A percentile compares a stretch with the other conserved stretches of the same genome.
These are phyloP conservation scores for Crithidia brevicula DNA, from an alignment of 208 protist species.

Conservation along the genomic window DNA sequence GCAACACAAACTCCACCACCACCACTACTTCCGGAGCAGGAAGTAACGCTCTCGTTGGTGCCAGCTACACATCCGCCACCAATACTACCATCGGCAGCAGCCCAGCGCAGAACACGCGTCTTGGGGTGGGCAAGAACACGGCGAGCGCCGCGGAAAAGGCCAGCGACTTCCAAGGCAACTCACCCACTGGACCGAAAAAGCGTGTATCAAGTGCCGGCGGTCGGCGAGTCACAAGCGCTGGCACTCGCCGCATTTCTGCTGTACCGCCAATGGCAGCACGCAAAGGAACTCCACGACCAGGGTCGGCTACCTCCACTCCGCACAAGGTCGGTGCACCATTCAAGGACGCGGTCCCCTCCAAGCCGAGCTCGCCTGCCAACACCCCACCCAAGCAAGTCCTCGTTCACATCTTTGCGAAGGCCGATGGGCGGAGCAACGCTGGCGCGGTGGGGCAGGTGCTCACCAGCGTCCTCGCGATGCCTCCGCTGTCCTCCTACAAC, in stretches of 20 bases:
- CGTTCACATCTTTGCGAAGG: conserved; percentile 49
- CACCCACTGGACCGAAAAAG: neutral
- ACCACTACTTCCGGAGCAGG: no score
- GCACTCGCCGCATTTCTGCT: neutral
- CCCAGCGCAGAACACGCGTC: neutral
- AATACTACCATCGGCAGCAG: no score
- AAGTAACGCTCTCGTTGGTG: no score
- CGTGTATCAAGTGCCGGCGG: neutral
- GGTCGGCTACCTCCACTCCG: neutral
- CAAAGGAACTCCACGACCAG: neutral
- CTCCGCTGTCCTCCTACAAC: conserved; percentile 47
- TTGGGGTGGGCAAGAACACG: neutral
- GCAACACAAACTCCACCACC: neutral
- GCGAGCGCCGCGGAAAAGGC: neutral
- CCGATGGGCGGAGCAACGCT: conserved; percentile 19
- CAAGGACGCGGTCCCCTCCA: neutral
- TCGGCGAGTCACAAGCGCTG: conserved; percentile 4
- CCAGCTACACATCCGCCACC: no score
- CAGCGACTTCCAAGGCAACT: neutral
- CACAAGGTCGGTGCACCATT: neutral
- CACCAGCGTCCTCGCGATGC: conserved; percentile 38
- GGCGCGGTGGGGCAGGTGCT: conserved; percentile 43
- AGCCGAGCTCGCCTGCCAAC: neutral
- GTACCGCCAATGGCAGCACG: neutral
- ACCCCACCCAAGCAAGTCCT: conserved; percentile 31